Percentiles rank a stretch among this genome's conserved stretches.
phyloP scores from a whole-genome alignment of 768 basidiomycete genomes.

The Scleroderma bovista region DNA sequence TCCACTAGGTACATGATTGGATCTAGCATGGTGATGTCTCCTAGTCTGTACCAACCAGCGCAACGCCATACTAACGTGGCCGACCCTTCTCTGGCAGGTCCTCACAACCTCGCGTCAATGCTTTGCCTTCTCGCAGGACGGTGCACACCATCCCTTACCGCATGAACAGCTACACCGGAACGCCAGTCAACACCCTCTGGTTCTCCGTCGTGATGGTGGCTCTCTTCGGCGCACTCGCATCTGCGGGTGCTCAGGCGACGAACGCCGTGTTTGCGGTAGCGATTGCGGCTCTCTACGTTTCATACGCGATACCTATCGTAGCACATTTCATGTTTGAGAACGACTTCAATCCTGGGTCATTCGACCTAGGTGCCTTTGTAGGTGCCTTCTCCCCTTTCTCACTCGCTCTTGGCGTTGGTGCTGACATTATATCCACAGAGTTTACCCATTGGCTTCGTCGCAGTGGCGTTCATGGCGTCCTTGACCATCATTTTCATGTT shows the following conservation, averaged over 20 bases:
- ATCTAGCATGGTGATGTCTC: conserved; percentile 36
- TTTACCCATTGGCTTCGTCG: conserved; percentile 45
- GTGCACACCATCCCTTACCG: conserved; percentile 50
- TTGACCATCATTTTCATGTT: conserved; percentile 60
- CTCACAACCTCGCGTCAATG: conserved; percentile 50
- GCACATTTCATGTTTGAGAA: conserved; percentile 44
- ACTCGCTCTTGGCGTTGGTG: conserved; percentile 1
- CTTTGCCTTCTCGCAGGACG: conserved; percentile 56
- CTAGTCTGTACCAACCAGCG: neutral
- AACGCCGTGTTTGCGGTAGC: conserved; percentile 52
- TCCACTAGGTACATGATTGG: conserved; percentile 41
- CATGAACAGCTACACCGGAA: no score
- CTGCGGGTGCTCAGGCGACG: conserved; percentile 46
- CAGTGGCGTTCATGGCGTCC: conserved; percentile 62
- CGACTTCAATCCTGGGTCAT: conserved; percentile 43
- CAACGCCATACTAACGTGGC: neutral
- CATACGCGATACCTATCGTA: conserved; percentile 45
- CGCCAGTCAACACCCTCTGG: no score
- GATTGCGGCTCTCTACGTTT: conserved; percentile 42
- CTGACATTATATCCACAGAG: conserved; percentile 36
- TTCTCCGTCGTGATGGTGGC: no score
- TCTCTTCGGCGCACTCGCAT: no score
- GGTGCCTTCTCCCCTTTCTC: conserved; percentile 18
- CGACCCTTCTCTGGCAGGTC: conserved; percentile 27
- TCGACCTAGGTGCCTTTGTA: conserved; percentile 40